These are phyloP conservation scores for Cyberlindnera suaveolens DNA, from an alignment of 805 yeast genomes.

Conservation along the genomic window DNA sequence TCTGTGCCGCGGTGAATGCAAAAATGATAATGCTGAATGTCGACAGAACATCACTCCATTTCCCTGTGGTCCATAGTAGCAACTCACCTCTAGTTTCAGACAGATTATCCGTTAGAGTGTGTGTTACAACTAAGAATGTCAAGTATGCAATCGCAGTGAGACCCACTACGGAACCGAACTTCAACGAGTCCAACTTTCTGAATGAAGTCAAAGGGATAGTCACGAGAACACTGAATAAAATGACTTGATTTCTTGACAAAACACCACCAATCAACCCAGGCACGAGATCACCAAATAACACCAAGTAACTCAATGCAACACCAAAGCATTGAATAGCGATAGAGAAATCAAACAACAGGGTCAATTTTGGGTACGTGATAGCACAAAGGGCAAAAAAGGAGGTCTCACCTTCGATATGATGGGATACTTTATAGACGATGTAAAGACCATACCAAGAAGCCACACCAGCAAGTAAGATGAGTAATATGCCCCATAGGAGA, in stretches of 20 bases:
- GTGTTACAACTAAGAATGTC: conserved; percentile 46
- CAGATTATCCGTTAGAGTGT: conserved; percentile 41
- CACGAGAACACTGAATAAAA: conserved; percentile 42
- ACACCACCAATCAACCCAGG: conserved; percentile 49
- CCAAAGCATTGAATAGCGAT: conserved; percentile 78
- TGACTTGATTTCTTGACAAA: conserved; percentile 31
- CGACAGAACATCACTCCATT: conserved; percentile 41
- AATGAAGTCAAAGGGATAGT: conserved; percentile 61
- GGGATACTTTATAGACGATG: conserved; percentile 53
- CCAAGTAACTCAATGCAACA: conserved; percentile 63
- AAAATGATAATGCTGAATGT: conserved; percentile 71
- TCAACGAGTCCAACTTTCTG: conserved; percentile 60
- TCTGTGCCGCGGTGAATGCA: conserved; percentile 80
- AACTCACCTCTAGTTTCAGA: conserved; percentile 37
- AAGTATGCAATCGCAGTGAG: conserved; percentile 60
- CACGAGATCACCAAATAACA: conserved; percentile 71
- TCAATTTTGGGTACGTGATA: conserved; percentile 63
- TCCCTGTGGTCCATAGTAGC: conserved; percentile 36
- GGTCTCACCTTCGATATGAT: conserved; percentile 48
- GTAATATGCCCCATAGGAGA: conserved; percentile 45
- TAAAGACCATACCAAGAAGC: conserved; percentile 66
- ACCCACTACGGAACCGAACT: conserved; percentile 66
- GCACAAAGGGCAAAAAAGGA: conserved; percentile 68
- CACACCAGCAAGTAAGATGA: conserved; percentile 55
- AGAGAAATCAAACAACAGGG: conserved; percentile 67